Evolutionary conservation across 2,329 filamentous ascomycete species (phyloP).

Genomic region (Trichophyton schoenleinii): DNA sequence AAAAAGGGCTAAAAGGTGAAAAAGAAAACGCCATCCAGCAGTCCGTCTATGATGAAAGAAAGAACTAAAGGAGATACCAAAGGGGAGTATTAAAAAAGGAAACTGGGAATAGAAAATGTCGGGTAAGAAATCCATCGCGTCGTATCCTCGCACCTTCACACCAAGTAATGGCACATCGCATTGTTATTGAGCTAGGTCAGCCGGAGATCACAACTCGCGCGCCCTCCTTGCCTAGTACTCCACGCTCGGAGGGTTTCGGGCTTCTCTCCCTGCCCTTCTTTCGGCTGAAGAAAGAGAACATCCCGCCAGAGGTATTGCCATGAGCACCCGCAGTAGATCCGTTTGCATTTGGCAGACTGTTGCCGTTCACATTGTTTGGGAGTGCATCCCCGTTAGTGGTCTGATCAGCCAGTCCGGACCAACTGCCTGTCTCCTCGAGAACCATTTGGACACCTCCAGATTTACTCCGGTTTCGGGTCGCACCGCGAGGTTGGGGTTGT

Average conservation of each 20-base stretch:
- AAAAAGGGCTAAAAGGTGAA: not conserved
- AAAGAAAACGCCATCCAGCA: not conserved
- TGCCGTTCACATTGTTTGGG: constrained; percentile 20
- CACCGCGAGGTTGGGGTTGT: constrained; percentile 42
- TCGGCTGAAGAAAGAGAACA: constrained; percentile 78
- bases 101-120: not conserved
- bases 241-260: constrained; percentile 86
- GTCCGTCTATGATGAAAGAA: constrained; percentile 1
- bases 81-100: constrained; percentile 3
- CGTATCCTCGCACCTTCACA: not conserved
- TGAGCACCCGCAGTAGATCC: constrained; percentile 31
- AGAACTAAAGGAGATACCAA: not conserved
- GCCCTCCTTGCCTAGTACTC: constrained; percentile 88
- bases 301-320: constrained; percentile 52
- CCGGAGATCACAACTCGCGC: constrained; percentile 63
- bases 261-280: constrained; percentile 86
- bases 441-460: constrained; percentile 83
- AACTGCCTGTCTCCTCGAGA: constrained; percentile 75
- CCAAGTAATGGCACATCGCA: not conserved
- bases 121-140: not conserved
- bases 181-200: constrained; percentile 4
- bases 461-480: constrained; percentile 60
- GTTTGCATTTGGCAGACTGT: not conserved
- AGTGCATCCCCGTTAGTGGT: constrained; percentile 62
- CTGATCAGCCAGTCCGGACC: constrained; percentile 79